These are phyloP conservation scores for Crithidia expoeki DNA, from an alignment of 208 protist genomes.

Conservation along the genomic window DNA sequence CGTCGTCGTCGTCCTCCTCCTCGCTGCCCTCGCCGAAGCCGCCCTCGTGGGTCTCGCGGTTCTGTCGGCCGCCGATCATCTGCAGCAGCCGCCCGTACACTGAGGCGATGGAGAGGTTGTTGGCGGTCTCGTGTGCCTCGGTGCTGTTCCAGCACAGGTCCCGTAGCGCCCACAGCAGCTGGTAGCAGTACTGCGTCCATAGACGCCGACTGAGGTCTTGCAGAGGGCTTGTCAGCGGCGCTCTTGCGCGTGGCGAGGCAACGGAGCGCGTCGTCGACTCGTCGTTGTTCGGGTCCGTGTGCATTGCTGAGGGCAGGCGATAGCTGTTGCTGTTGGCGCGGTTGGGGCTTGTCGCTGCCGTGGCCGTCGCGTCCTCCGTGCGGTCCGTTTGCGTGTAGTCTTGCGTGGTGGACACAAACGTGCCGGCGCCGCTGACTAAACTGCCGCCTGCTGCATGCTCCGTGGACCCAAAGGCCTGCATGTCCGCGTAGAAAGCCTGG, in stretches of 20 bases:
- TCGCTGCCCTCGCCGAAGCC: slow-evolving; percentile 15
- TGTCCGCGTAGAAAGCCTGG: slow-evolving; percentile 51
- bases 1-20: slow-evolving; percentile 4
- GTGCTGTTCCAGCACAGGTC: slow-evolving; percentile 53
- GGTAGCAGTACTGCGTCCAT: slow-evolving; percentile 53
- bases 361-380: neutral
- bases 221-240: slow-evolving; percentile 2
- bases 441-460: neutral
- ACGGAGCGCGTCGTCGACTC: slow-evolving; percentile 17
- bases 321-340: slow-evolving; percentile 5
- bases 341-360: neutral
- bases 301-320: neutral
- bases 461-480: slow-evolving; percentile 13
- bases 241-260: slow-evolving; percentile 1
- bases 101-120: slow-evolving; percentile 60
- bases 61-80: slow-evolving; percentile 28
- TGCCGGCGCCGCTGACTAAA: neutral
- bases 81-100: slow-evolving; percentile 60
- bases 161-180: slow-evolving; percentile 59
- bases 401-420: neutral
- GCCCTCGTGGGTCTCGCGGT: slow-evolving; percentile 28
- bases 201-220: slow-evolving; percentile 33
- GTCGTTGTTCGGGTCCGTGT: slow-evolving; percentile 14
- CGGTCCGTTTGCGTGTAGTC: neutral
- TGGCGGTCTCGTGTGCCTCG: slow-evolving; percentile 56